These are phyloP conservation scores for Haplosporangium sp. DNA, from an alignment of 371 early-diverging fungal species.

Conservation along the genomic window DNA sequence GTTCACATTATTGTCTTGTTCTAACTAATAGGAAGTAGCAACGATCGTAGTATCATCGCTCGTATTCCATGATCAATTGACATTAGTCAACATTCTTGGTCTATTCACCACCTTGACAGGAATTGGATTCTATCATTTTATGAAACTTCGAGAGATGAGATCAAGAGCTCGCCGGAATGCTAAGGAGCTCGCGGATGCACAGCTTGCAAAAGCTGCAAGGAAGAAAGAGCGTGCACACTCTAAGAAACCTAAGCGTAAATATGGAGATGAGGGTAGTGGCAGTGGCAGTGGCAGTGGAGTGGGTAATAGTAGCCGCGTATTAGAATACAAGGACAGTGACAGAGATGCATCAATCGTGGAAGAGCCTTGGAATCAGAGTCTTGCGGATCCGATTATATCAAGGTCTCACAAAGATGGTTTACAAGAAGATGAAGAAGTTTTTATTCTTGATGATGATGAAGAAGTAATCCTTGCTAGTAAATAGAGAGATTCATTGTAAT, in stretches of 20 bases:
- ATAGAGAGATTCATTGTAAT: conserved; percentile 10
- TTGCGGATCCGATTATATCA: background rate
- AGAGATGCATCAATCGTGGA: conserved; percentile 2
- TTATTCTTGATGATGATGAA: conserved; percentile 40
- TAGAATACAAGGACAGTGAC: background rate
- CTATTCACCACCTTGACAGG: conserved; percentile 72
- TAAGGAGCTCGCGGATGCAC: conserved; percentile 27
- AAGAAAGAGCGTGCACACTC: conserved; percentile 15
- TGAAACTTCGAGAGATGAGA: conserved; percentile 52
- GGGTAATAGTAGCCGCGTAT: background rate
- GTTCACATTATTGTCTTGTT: too few species aligned
- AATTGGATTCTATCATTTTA: conserved; percentile 67
- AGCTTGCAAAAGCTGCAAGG: conserved; percentile 12
- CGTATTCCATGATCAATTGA: conserved; percentile 75
- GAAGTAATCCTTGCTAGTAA: background rate
- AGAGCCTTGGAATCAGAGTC: conserved; percentile 35
- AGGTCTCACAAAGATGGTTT: conserved; percentile 1
- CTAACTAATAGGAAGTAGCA: conserved; percentile 61
- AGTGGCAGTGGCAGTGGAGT: background rate
- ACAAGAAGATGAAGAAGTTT: conserved; percentile 18
- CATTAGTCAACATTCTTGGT: conserved; percentile 69
- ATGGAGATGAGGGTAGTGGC: background rate
- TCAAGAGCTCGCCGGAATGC: conserved; percentile 26
- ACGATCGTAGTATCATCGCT: conserved; percentile 69
- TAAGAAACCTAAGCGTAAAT: conserved; percentile 11